A percentile compares a stretch with the other conserved stretches of the same genome.
Evolutionary conservation across 2,329 filamentous ascomycete species (phyloP).

Genomic region (Didymella lethalis): DNA sequence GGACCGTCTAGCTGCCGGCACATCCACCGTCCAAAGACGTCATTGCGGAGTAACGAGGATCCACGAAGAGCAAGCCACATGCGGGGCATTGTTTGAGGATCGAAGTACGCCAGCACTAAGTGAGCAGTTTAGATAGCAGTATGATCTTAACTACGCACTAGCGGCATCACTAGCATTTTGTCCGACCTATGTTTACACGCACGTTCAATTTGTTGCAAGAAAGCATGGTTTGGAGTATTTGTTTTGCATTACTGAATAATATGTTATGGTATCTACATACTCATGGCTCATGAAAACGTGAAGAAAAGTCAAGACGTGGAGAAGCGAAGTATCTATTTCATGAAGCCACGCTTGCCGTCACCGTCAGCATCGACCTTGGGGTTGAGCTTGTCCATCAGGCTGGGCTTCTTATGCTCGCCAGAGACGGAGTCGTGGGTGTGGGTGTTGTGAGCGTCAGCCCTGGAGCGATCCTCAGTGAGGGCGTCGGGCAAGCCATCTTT

Average conservation of each 20-base stretch:
- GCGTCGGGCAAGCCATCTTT: slow-evolving; percentile 26
- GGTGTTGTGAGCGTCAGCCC: slow-evolving; percentile 23
- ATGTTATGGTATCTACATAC: slow-evolving; percentile 19
- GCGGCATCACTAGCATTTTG: no score
- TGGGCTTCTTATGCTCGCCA: slow-evolving; percentile 52
- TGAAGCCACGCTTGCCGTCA: slow-evolving; percentile 65
- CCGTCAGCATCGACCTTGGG: slow-evolving; percentile 60
- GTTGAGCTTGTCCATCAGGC: slow-evolving; percentile 63
- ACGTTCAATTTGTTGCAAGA: no score
- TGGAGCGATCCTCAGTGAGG: slow-evolving; percentile 26
- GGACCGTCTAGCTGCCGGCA: slow-evolving; percentile 8
- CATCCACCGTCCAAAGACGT: slow-evolving; percentile 5
- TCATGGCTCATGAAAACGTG: slow-evolving; percentile 10
- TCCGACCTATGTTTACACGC: no score
- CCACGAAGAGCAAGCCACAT: not conserved
- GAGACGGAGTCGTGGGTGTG: slow-evolving; percentile 14
- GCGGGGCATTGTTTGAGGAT: not conserved
- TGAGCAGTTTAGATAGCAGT: no score
- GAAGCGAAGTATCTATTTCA: slow-evolving; percentile 51
- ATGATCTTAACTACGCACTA: no score
- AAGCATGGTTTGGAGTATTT: not conserved
- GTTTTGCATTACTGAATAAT: slow-evolving; percentile 15
- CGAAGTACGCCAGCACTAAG: not conserved
- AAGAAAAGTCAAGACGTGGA: not conserved
- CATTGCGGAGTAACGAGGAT: slow-evolving; percentile 15